These are phyloP conservation scores for Berberis vulgaris DNA, from an alignment of 164 flowering plant genomes.

Conservation along the genomic window DNA sequence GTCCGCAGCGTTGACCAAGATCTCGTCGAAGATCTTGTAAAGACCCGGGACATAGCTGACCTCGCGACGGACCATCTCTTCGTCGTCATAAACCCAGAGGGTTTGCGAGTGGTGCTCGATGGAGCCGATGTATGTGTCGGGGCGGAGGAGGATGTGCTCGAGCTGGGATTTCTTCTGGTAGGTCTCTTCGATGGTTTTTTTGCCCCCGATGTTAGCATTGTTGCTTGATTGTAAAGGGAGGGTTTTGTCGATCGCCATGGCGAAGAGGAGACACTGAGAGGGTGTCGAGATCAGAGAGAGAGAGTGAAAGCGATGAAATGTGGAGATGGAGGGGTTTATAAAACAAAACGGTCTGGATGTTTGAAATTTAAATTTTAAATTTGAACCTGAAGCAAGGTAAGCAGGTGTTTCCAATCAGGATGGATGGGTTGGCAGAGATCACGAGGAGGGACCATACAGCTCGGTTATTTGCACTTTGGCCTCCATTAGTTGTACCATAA, in stretches of 20 bases:
- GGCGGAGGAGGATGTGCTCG: slow-evolving; percentile 96
- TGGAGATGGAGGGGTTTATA: not conserved
- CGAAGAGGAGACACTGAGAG: slow-evolving; percentile 28
- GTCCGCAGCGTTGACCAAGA: slow-evolving; percentile 93
- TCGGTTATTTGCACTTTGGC: no score
- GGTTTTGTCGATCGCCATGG: slow-evolving; percentile 23
- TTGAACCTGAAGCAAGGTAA: no score
- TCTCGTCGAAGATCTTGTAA: slow-evolving; percentile 96
- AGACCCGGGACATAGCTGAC: slow-evolving; percentile 83
- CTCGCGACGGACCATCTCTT: slow-evolving; percentile 47
- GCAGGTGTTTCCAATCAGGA: no score
- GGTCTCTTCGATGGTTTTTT: slow-evolving; percentile 75
- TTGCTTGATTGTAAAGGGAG: slow-evolving; percentile 61
- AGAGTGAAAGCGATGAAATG: not conserved
- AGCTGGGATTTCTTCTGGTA: slow-evolving; percentile 97
- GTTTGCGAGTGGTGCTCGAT: slow-evolving; percentile 75
- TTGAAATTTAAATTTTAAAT: no score
- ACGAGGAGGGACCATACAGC: no score
- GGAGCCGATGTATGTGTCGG: slow-evolving; percentile 94
- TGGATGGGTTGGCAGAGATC: no score
- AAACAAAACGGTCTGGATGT: no score
- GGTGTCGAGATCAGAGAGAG: slow-evolving; percentile 19
- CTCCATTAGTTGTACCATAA: no score
- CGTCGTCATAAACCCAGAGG: slow-evolving; percentile 68
- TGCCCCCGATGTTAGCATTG: slow-evolving; percentile 28